These are phyloP conservation scores for Citrus reticulata DNA, from an alignment of 345 rosid species.

Conservation along the genomic window DNA sequence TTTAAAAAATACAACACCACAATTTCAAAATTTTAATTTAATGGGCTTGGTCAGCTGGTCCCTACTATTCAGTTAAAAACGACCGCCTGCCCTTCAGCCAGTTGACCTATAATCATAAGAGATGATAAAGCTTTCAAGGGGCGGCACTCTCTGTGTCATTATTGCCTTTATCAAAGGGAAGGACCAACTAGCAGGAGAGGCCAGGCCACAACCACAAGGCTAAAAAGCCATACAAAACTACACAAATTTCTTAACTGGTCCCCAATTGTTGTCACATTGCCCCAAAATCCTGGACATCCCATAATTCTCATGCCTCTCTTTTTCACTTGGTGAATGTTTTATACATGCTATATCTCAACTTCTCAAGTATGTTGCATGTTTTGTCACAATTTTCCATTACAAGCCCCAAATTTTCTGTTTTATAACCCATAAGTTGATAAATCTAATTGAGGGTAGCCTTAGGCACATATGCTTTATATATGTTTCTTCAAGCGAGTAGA, in stretches of 20 bases:
- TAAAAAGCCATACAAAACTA: background rate
- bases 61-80: conserved; percentile 15
- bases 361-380: background rate
- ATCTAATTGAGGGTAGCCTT: too few relatives aligned
- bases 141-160: conserved; percentile 21
- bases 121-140: background rate
- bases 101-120: background rate
- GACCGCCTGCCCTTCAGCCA: background rate
- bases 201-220: background rate
- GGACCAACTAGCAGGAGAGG: background rate
- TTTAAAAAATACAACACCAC: too few relatives aligned
- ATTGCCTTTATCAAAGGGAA: conserved; percentile 11
- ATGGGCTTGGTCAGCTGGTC: background rate
- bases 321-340: background rate
- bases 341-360: background rate
- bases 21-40: too few relatives aligned
- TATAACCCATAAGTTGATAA: background rate
- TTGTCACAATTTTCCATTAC: background rate
- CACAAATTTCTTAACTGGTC: conserved; percentile 8
- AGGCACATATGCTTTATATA: too few relatives aligned
- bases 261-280: conserved; percentile 12
- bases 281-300: conserved; percentile 21
- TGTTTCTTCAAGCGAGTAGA: too few relatives aligned
- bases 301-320: background rate
- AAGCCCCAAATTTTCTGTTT: background rate